These are phyloP conservation scores for Lathyrus aphaca DNA, from an alignment of 306 rosid species.

Conservation along the genomic window DNA sequence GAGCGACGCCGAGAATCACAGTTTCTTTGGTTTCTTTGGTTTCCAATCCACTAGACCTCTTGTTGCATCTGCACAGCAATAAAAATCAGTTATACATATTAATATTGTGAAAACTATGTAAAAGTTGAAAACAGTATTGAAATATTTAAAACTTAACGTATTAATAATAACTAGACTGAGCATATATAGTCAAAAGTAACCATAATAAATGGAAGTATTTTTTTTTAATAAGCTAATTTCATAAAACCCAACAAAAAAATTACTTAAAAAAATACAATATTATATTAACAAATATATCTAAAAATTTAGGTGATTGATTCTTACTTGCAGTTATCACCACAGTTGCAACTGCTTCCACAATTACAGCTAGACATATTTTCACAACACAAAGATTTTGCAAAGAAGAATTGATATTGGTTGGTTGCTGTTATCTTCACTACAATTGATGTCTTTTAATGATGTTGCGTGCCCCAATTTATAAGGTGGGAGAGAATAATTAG, in stretches of 20 bases:
- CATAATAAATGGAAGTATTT: too few relatives aligned
- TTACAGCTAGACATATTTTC: slow-evolving; percentile 62
- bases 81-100: not conserved
- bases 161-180: too few relatives aligned
- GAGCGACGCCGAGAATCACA: slow-evolving; percentile 53
- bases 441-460: not conserved
- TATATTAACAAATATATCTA: too few relatives aligned
- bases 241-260: too few relatives aligned
- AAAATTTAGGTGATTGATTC: not conserved
- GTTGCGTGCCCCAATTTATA: slow-evolving; percentile 5
- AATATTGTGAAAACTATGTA: too few relatives aligned
- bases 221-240: too few relatives aligned
- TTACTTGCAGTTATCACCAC: slow-evolving; percentile 57
- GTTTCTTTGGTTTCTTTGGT: slow-evolving; percentile 47
- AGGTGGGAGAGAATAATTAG: not conserved
- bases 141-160: too few relatives aligned
- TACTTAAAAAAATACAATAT: too few relatives aligned
- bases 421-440: not conserved
- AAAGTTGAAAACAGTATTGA: too few relatives aligned
- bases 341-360: slow-evolving; percentile 55
- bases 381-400: not conserved
- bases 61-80: slow-evolving; percentile 45
- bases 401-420: not conserved
- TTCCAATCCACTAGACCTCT: slow-evolving; percentile 54
- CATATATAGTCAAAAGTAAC: too few relatives aligned